Percentiles rank a stretch among this genome's conserved stretches.
These are phyloP conservation scores for Spathaspora arborariae DNA, from an alignment of 805 yeast genomes.

Conservation along the genomic window DNA sequence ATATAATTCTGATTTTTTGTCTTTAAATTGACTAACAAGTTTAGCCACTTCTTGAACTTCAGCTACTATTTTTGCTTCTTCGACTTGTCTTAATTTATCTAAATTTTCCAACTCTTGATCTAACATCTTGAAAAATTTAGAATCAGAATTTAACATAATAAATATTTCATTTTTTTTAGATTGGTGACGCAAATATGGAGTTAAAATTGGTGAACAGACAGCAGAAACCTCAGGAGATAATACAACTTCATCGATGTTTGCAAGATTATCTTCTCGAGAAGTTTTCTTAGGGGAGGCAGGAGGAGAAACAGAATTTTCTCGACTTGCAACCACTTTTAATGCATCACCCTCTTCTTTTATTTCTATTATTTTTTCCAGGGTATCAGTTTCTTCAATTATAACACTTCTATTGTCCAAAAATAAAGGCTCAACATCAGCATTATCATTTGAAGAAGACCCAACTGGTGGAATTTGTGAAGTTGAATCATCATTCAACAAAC, in stretches of 20 bases:
- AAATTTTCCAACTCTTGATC: conserved; percentile 50
- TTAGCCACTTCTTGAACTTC: conserved; percentile 39
- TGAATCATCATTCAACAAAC: conserved; percentile 21
- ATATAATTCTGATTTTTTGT: conserved; percentile 50
- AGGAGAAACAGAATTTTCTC: conserved; percentile 7
- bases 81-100: conserved; percentile 38
- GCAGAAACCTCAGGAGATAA: not conserved
- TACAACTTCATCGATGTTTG: not conserved
- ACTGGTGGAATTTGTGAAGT: conserved; percentile 5
- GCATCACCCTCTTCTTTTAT: conserved; percentile 22
- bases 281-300: conserved; percentile 1
- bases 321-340: conserved; percentile 5
- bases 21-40: conserved; percentile 32
- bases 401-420: not conserved
- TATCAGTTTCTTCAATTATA: conserved; percentile 2
- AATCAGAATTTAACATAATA: conserved; percentile 51
- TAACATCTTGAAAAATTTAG: conserved; percentile 56
- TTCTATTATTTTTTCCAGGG: conserved; percentile 20
- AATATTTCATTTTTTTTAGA: conserved; percentile 29
- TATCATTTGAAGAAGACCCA: conserved; percentile 2
- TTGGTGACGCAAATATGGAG: not conserved
- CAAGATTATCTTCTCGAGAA: not conserved
- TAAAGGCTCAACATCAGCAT: not conserved
- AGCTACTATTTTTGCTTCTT: conserved; percentile 39
- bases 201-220: not conserved